These are phyloP conservation scores for Yamadazyma ubonensis DNA, from an alignment of 805 yeast genomes.

Conservation along the genomic window DNA sequence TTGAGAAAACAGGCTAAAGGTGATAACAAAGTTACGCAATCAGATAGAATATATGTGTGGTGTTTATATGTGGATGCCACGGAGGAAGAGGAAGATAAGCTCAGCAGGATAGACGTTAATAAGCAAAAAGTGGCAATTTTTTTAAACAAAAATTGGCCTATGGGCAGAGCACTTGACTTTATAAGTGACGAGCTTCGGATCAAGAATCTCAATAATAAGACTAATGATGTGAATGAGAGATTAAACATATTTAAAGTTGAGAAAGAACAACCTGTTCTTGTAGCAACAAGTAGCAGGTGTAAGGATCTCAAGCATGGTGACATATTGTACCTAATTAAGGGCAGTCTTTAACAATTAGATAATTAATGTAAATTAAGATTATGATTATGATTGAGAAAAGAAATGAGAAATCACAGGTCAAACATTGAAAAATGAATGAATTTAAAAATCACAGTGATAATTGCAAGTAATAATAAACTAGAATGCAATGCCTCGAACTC, in stretches of 20 bases:
- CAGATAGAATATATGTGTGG: conserved; percentile 53
- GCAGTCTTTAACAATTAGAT: conserved; percentile 26
- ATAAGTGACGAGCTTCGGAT: conserved; percentile 48
- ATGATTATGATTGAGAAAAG: too few relatives aligned
- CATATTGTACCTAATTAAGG: conserved; percentile 51
- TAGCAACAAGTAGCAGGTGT: conserved; percentile 35
- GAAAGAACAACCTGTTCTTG: conserved; percentile 28
- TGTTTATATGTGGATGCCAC: conserved; percentile 34
- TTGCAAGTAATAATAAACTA: too few relatives aligned
- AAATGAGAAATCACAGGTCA: too few relatives aligned
- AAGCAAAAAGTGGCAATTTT: conserved; percentile 37
- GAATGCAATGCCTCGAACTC: too few relatives aligned
- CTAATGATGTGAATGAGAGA: conserved; percentile 39
- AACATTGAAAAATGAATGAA: too few relatives aligned
- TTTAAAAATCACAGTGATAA: too few relatives aligned
- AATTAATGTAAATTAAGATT: too few relatives aligned
- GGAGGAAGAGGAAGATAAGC: conserved; percentile 25
- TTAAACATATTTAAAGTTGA: conserved; percentile 45
- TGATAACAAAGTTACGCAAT: conserved; percentile 40
- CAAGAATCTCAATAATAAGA: conserved; percentile 49
- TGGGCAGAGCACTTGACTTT: conserved; percentile 57
- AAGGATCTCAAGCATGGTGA: conserved; percentile 48
- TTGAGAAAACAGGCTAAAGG: conserved; percentile 50
- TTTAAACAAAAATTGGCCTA: conserved; percentile 57
- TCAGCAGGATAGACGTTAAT: conserved; percentile 24